Percentiles rank a stretch among this genome's conserved stretches.
These are phyloP conservation scores for Helenozyma baotianmanensis DNA, from an alignment of 805 yeast genomes.

Conservation along the genomic window DNA sequence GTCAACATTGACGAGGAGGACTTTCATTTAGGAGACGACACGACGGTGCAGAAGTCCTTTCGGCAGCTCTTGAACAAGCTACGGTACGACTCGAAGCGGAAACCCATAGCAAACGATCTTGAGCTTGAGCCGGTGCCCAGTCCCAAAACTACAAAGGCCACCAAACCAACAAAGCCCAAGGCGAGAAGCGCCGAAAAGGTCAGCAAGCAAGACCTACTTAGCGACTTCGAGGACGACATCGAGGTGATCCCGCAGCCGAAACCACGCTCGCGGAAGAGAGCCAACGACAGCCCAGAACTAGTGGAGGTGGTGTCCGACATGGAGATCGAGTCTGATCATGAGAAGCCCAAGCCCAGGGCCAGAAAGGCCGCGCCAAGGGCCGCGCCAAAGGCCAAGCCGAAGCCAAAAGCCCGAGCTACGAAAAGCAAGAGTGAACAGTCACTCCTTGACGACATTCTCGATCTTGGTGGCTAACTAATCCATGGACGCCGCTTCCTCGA, in stretches of 20 bases:
- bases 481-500: constrained; percentile 68
- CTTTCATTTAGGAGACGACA: constrained; percentile 25
- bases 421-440: constrained; percentile 3
- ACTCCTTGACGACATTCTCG: constrained; percentile 11
- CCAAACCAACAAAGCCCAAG: no score
- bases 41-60: constrained; percentile 10
- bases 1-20: constrained; percentile 40
- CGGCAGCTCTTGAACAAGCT: constrained; percentile 15
- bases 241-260: not conserved
- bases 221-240: not conserved
- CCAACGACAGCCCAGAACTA: no score
- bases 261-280: no score
- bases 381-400: constrained; percentile 1
- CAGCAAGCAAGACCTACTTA: not conserved
- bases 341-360: not conserved
- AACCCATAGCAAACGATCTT: constrained; percentile 5
- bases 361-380: not conserved
- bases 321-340: no score
- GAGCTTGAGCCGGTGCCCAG: no score
- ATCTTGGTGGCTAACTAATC: constrained; percentile 34
- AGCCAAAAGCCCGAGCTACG: constrained; percentile 1
- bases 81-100: constrained; percentile 9
- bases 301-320: no score
- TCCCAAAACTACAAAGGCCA: no score
- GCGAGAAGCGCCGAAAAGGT: not conserved